Evolutionary conservation across 139 green algal species (phyloP), one percentile per base, ranked within the genome.

Genomic region (Chlamydomonas eustigma): DNA sequence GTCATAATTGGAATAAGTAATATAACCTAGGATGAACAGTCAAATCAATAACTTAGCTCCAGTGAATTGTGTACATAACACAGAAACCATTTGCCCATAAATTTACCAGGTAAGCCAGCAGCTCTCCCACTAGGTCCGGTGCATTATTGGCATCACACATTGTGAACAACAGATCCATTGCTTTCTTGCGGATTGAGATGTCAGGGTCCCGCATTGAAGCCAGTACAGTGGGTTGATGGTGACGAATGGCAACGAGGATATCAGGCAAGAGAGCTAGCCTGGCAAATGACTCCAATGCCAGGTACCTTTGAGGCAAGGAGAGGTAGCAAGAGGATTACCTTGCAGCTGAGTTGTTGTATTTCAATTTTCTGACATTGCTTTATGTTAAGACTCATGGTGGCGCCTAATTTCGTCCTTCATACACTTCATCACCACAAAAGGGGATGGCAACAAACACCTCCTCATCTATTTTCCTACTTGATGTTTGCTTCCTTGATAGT

Each of bases 251-350:
- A 32, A 83, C 81, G 67, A 88, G 66, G 68, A 90, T 75, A 63
- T 90, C 91, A 0, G 90, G 89, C 70, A 91, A 80, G 64, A 91
- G 77, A 3, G 89, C 83, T 83, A 97, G 81, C 58, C 91, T 89
- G 0, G 86, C 79, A 77, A 97, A 87, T 81, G 89, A 92, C 77
- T 97, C 91, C 73, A 99, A 85, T 8, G 91, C 92, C 64, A 99
- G 89, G 87, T 99, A 99, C 74, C 78, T 83, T 68, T 51, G 67
- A 39, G 79, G 30, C 24, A 8, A 31, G 30, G 63, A 35, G 63
- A 70, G 63, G n/a, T 8, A 70, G 63, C 24, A 70, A 58, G 44
- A 58, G 44, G 44, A 58, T 58, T 18, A 18, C 12, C 12, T 18
- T 58, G 12, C 44, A 58, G 44, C 44, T n/a, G n/a, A n/a, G n/a